Percentiles rank a stretch among this genome's conserved stretches.
Conservation (phyloP, 495 filamentous ascomycete genomes). For the Aspergillus leporis region DNA sequence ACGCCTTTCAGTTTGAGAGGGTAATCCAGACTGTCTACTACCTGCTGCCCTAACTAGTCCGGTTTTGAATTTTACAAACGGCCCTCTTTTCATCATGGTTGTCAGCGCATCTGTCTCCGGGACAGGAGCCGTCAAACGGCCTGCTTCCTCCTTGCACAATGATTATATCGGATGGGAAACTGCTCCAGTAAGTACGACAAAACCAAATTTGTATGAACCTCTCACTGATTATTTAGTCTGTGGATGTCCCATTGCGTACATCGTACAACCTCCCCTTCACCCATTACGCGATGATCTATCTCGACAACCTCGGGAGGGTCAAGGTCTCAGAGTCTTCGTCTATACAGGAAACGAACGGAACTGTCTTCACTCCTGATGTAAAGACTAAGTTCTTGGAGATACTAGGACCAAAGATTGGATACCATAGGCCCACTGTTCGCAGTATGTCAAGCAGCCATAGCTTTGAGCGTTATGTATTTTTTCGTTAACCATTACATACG, state of each 20-base stretch:
- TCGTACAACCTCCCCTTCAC: conserved; percentile 35
- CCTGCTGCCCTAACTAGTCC: conserved; percentile 6
- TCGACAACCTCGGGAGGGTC: conserved; percentile 41
- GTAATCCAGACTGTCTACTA: neutral
- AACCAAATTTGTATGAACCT: neutral
- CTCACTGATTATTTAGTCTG: conserved; percentile 24
- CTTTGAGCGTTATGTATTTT: neutral
- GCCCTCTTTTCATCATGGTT: conserved; percentile 32
- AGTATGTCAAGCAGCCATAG: conserved; percentile 22
- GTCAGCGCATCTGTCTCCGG: conserved; percentile 30
- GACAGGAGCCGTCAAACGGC: conserved; percentile 38
- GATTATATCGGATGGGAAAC: conserved; percentile 37
- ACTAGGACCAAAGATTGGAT: conserved; percentile 34
- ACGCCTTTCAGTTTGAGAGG: neutral
- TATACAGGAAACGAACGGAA: conserved; percentile 34
- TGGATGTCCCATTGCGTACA: conserved; percentile 32
- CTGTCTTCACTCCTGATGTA: conserved; percentile 41
- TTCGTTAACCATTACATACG: neutral
- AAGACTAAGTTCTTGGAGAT: conserved; percentile 42
- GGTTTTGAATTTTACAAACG: conserved; percentile 10
- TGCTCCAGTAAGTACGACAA: conserved; percentile 32
- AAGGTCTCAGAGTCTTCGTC: conserved; percentile 40
- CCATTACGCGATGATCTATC: conserved; percentile 46
- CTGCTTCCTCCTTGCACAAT: conserved; percentile 35
- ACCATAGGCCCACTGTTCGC: conserved; percentile 28